phyloP scores from a whole-genome alignment of 495 filamentous ascomycete species.

The Parathielavia hyrcaniae region DNA sequence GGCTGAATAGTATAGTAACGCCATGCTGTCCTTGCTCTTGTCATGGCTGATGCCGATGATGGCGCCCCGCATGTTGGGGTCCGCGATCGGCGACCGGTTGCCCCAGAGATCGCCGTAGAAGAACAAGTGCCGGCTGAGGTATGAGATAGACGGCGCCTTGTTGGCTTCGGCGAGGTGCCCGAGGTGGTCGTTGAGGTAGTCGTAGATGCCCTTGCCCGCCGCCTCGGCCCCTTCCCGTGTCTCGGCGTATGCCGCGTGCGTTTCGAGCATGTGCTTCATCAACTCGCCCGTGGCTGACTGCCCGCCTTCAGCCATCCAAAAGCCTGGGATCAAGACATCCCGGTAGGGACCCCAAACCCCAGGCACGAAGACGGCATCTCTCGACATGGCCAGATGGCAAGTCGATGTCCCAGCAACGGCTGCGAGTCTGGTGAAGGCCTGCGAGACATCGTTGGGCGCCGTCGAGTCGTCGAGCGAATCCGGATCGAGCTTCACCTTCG shows the following conservation, averaged over 20 bases:
- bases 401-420: slow-evolving; percentile 97
- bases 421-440: slow-evolving; percentile 89
- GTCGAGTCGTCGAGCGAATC: slow-evolving; percentile 54
- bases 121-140: slow-evolving; percentile 86
- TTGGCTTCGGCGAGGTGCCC: slow-evolving; percentile 61
- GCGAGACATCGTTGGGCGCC: slow-evolving; percentile 69
- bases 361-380: slow-evolving; percentile 79
- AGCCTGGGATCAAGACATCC: slow-evolving; percentile 82
- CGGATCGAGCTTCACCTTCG: slow-evolving; percentile 67
- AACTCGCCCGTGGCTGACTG: slow-evolving; percentile 94
- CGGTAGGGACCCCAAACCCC: slow-evolving; percentile 97
- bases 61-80: slow-evolving; percentile 83
- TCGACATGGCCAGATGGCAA: slow-evolving; percentile 94
- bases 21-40: slow-evolving; percentile 75
- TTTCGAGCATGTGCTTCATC: slow-evolving; percentile 87
- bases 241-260: slow-evolving; percentile 79
- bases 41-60: slow-evolving; percentile 81
- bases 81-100: slow-evolving; percentile 88
- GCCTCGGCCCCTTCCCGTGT: slow-evolving; percentile 68
- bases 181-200: slow-evolving; percentile 87
- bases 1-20: slow-evolving; percentile 84
- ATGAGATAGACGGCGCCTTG: slow-evolving; percentile 69
- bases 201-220: slow-evolving; percentile 79
- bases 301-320: slow-evolving; percentile 95
- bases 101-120: slow-evolving; percentile 99